phyloP scores from a whole-genome alignment of 2,329 filamentous ascomycete genomes.

The Arthrobotrys conoides region DNA sequence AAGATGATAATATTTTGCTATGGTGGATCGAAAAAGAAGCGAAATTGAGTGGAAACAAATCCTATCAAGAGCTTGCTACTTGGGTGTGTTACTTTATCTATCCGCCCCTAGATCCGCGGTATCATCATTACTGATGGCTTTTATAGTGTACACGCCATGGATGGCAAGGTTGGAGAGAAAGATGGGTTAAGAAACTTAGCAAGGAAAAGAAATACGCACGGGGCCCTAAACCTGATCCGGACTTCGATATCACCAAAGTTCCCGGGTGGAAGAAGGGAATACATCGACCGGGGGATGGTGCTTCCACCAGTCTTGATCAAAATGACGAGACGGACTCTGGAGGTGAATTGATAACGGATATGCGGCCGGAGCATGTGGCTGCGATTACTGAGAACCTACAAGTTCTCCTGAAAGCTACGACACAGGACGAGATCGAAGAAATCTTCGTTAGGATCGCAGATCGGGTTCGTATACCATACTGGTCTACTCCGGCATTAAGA shows the following conservation, averaged over 20 bases:
- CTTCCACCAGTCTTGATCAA: neutral
- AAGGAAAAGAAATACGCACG: constrained; percentile 30
- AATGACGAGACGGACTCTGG: neutral
- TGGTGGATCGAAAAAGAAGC: constrained; percentile 52
- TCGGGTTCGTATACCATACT: constrained; percentile 3
- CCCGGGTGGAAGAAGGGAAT: constrained; percentile 45
- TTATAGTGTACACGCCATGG: constrained; percentile 61
- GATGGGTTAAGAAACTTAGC: constrained; percentile 62
- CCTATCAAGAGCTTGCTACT: constrained; percentile 61
- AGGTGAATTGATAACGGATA: neutral
- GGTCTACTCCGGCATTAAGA: neutral
- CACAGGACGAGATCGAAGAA: neutral
- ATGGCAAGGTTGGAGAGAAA: constrained; percentile 62
- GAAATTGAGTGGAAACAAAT: constrained; percentile 48
- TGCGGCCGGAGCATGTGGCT: constrained; percentile 23
- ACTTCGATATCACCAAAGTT: constrained; percentile 49
- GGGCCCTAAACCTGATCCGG: constrained; percentile 23
- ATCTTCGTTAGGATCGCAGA: constrained; percentile 36
- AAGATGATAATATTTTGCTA: constrained; percentile 63
- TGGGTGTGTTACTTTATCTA: constrained; percentile 44
- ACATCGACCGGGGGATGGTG: constrained; percentile 21
- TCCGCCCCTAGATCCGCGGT: neutral
- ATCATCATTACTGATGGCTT: neutral
- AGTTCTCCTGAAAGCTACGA: neutral
- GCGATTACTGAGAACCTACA: constrained; percentile 19